Evolutionary conservation across 2,329 filamentous ascomycete genomes (phyloP).

Genomic region (Neofusicoccum umdonicola): DNA sequence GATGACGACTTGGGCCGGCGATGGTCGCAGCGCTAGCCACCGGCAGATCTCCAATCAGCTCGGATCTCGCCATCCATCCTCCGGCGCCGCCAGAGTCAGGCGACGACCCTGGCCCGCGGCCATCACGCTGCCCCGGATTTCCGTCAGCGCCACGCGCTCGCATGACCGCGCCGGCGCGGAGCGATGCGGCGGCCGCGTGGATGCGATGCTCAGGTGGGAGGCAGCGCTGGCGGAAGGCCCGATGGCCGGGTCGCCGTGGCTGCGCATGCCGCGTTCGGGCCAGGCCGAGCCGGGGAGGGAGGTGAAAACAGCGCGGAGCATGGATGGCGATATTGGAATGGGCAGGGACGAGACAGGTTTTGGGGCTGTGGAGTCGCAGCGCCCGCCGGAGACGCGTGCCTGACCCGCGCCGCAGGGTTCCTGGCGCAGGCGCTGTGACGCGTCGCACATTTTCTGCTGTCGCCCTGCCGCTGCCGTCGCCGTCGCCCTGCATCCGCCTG

Average conservation of each 20-base stretch:
- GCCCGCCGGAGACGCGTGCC: background rate
- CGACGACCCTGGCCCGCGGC: background rate
- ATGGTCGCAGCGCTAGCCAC: background rate
- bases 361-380: background rate
- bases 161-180: background rate
- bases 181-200: background rate
- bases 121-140: slow-evolving; percentile 7
- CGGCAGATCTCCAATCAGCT: slow-evolving; percentile 13
- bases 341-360: slow-evolving; percentile 1
- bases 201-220: background rate
- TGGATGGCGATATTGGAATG: background rate
- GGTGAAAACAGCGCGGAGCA: background rate
- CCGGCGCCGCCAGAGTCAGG: background rate
- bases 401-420: background rate
- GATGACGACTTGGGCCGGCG: background rate
- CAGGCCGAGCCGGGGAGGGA: background rate
- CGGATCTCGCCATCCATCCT: background rate
- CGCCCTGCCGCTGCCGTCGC: background rate
- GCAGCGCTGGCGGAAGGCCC: background rate
- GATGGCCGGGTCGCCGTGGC: background rate
- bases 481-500: background rate
- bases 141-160: background rate
- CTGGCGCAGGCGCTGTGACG: background rate
- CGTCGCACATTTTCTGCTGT: background rate
- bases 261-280: background rate